Evolutionary conservation across 169 alveolate genomes (phyloP).

Genomic region (Cryptosporidium felis): DNA sequence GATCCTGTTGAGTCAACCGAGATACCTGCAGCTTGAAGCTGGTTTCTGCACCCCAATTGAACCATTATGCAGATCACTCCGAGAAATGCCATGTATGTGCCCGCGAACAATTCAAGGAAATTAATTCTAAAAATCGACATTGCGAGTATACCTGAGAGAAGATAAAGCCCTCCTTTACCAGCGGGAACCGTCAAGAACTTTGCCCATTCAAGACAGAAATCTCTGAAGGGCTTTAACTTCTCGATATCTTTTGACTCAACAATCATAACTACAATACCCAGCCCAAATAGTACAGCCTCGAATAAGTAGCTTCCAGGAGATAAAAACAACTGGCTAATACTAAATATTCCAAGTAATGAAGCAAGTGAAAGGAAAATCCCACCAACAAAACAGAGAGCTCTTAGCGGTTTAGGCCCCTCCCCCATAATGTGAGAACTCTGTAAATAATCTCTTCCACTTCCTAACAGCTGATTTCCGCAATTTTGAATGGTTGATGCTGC

Average conservation of each 20-base stretch:
- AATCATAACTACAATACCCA: slow-evolving; percentile 59
- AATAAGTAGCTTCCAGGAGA: slow-evolving; percentile 66
- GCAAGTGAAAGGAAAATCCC: slow-evolving; percentile 66
- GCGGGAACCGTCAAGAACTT: slow-evolving; percentile 69
- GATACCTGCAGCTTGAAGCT: slow-evolving; percentile 69
- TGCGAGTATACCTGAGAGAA: slow-evolving; percentile 56
- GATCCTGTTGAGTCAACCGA: slow-evolving; percentile 49
- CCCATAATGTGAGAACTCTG: slow-evolving; percentile 62
- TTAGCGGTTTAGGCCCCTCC: slow-evolving; percentile 68
- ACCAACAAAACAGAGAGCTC: slow-evolving; percentile 69
- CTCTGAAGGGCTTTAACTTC: slow-evolving; percentile 52
- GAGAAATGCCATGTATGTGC: slow-evolving; percentile 59
- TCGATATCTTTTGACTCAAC: slow-evolving; percentile 68
- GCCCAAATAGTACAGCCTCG: slow-evolving; percentile 59
- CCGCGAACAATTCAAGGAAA: slow-evolving; percentile 60
- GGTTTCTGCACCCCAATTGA: slow-evolving; percentile 62
- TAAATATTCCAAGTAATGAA: slow-evolving; percentile 50
- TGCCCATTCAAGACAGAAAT: slow-evolving; percentile 71
- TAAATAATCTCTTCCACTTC: slow-evolving; percentile 66
- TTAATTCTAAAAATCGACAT: slow-evolving; percentile 67
- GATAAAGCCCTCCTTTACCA: slow-evolving; percentile 52
- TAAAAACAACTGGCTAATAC: slow-evolving; percentile 61
- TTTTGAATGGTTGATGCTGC: slow-evolving; percentile 66
- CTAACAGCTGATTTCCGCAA: slow-evolving; percentile 63
- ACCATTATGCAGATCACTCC: slow-evolving; percentile 68